A percentile compares a stretch with the other conserved stretches of the same genome.
phyloP scores from a whole-genome alignment of 2,329 filamentous ascomycete genomes.

The Knufia fluminis region DNA sequence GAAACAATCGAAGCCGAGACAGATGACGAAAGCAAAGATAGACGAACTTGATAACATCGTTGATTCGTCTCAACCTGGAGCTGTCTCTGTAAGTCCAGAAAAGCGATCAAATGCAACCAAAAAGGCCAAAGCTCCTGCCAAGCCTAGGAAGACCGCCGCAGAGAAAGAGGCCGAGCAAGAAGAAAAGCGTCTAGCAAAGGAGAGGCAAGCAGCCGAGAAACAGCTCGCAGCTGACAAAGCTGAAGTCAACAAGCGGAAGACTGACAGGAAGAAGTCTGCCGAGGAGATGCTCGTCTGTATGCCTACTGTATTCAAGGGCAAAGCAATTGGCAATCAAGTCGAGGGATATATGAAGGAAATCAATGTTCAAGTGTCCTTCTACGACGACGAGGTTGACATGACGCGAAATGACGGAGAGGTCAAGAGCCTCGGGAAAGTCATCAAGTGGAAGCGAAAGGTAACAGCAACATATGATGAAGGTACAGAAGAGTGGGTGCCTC shows the following conservation, averaged over 20 bases:
- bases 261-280: slow-evolving; percentile 63
- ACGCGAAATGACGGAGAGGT: slow-evolving; percentile 31
- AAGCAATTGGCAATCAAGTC: slow-evolving; percentile 36
- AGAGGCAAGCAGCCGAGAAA: slow-evolving; percentile 54
- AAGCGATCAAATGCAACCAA: slow-evolving; percentile 35
- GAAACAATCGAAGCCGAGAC: background rate
- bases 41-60: slow-evolving; percentile 17
- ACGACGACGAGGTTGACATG: slow-evolving; percentile 21
- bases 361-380: slow-evolving; percentile 34
- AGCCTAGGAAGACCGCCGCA: slow-evolving; percentile 28
- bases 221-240: slow-evolving; percentile 56
- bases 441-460: slow-evolving; percentile 63
- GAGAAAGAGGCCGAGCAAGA: slow-evolving; percentile 51
- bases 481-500: slow-evolving; percentile 56
- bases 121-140: slow-evolving; percentile 37
- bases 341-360: slow-evolving; percentile 35
- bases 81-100: background rate
- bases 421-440: slow-evolving; percentile 31
- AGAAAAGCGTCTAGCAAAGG: slow-evolving; percentile 36
- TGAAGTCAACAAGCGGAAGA: slow-evolving; percentile 63
- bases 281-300: slow-evolving; percentile 72
- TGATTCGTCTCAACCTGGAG: slow-evolving; percentile 14
- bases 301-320: slow-evolving; percentile 45
- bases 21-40: background rate
- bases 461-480: slow-evolving; percentile 53